Percentiles rank a stretch among this genome's conserved stretches.
phyloP scores from a whole-genome alignment of 1,284 basidiomycete species.

The Coriolopsis trogii region DNA sequence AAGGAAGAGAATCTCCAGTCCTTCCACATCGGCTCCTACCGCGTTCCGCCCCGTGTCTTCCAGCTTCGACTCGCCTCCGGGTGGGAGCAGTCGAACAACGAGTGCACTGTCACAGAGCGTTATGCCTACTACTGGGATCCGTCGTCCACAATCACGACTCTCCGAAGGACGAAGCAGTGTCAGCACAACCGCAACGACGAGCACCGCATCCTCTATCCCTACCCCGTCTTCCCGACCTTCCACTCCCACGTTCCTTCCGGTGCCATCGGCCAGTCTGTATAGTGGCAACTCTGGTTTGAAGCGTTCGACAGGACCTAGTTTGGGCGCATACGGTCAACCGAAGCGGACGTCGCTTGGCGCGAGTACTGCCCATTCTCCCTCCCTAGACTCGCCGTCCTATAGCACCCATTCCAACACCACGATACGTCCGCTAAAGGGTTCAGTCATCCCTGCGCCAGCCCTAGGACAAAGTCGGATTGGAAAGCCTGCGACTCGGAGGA shows the following conservation, averaged over 20 bases:
- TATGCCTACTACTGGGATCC: constrained; percentile 44
- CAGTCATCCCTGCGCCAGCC: constrained; percentile 40
- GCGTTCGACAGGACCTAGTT: constrained; percentile 54
- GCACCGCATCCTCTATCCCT: constrained; percentile 52
- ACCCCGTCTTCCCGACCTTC: constrained; percentile 72
- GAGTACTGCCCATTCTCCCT: constrained; percentile 28
- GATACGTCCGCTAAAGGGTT: constrained; percentile 47
- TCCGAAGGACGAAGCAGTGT: constrained; percentile 53
- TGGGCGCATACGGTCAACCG: constrained; percentile 44
- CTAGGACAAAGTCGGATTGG: constrained; percentile 67
- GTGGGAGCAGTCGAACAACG: constrained; percentile 33
- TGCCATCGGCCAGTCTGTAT: constrained; percentile 57
- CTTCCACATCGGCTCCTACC: constrained; percentile 38
- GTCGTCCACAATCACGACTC: constrained; percentile 69
- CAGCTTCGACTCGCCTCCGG: constrained; percentile 39
- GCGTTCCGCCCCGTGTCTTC: constrained; percentile 38
- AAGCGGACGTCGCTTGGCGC: constrained; percentile 63
- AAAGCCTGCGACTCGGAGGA: constrained; percentile 50
- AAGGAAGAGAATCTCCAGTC: constrained; percentile 61
- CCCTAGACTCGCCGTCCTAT: constrained; percentile 26
- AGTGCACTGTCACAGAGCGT: constrained; percentile 43
- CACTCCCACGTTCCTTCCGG: constrained; percentile 74
- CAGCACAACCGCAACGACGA: constrained; percentile 54
- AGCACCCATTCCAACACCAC: constrained; percentile 51
- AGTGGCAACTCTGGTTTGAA: constrained; percentile 49